Conservation (phyloP, 495 filamentous ascomycete species). For the Xylaria scruposa region DNA sequence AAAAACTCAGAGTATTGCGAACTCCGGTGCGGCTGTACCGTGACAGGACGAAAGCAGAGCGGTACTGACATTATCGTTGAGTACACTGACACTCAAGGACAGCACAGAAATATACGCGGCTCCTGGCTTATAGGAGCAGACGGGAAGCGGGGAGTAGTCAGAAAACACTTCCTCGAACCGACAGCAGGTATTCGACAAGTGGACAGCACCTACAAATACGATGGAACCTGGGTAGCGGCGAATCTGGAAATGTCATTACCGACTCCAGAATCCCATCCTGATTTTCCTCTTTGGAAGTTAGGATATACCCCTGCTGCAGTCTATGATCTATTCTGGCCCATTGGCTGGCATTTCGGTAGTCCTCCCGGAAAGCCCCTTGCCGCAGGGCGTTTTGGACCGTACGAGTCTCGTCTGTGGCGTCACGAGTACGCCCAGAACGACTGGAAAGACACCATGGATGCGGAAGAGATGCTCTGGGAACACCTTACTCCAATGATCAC, state of each 20-base stretch:
- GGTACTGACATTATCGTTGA: slow-evolving; percentile 42
- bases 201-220: slow-evolving; percentile 49
- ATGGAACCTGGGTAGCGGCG: slow-evolving; percentile 60
- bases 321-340: slow-evolving; percentile 59
- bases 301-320: slow-evolving; percentile 56
- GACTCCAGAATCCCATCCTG: slow-evolving; percentile 54
- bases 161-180: slow-evolving; percentile 58
- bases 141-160: slow-evolving; percentile 57
- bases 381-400: slow-evolving; percentile 56
- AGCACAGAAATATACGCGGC: slow-evolving; percentile 35
- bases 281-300: slow-evolving; percentile 56
- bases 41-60: slow-evolving; percentile 43
- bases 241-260: slow-evolving; percentile 57
- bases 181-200: slow-evolving; percentile 51
- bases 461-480: slow-evolving; percentile 38
- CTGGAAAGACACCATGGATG: slow-evolving; percentile 38
- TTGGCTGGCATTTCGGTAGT: slow-evolving; percentile 54
- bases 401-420: slow-evolving; percentile 53
- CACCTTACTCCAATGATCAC: slow-evolving; percentile 42
- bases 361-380: slow-evolving; percentile 53
- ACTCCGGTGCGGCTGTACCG: slow-evolving; percentile 44
- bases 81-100: slow-evolving; percentile 44
- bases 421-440: slow-evolving; percentile 54
- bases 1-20: slow-evolving; percentile 37
- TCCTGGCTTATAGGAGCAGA: slow-evolving; percentile 58